A percentile compares a stretch with the other conserved stretches of the same genome.
phyloP scores from a whole-genome alignment of 2,329 filamentous ascomycete species.

The Aspergillus tamarii region DNA sequence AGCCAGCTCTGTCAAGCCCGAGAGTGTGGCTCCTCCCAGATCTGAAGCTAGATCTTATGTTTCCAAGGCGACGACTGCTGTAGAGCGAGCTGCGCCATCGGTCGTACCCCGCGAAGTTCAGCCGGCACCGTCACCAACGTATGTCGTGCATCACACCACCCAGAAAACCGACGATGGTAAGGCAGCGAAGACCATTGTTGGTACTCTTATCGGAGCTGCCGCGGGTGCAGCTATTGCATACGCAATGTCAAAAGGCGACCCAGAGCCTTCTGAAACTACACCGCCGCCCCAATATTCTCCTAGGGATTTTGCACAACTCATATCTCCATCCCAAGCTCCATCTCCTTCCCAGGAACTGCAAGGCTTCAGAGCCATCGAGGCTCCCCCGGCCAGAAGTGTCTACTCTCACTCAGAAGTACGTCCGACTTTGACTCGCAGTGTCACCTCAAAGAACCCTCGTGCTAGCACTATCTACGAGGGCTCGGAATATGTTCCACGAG shows the following conservation, averaged over 20 bases:
- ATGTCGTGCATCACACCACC: slow-evolving; percentile 25
- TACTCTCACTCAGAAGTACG: slow-evolving; percentile 33
- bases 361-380: slow-evolving; percentile 37
- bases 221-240: slow-evolving; percentile 78
- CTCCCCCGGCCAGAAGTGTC: slow-evolving; percentile 30
- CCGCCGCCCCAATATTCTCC: slow-evolving; percentile 30
- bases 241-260: slow-evolving; percentile 67
- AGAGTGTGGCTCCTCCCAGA: slow-evolving; percentile 33
- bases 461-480: slow-evolving; percentile 47
- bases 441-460: slow-evolving; percentile 44
- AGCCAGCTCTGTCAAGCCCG: slow-evolving; percentile 32
- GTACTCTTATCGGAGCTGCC: slow-evolving; percentile 76
- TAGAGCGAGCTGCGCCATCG: slow-evolving; percentile 26
- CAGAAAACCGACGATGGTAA: slow-evolving; percentile 45
- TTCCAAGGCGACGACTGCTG: slow-evolving; percentile 31
- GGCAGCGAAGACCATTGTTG: slow-evolving; percentile 66
- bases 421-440: slow-evolving; percentile 37
- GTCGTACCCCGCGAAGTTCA: slow-evolving; percentile 27
- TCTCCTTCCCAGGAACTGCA: slow-evolving; percentile 30
- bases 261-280: slow-evolving; percentile 27
- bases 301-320: slow-evolving; percentile 29
- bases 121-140: slow-evolving; percentile 26
- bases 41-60: slow-evolving; percentile 34
- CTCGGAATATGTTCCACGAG: slow-evolving; percentile 33
- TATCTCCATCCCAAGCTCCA: slow-evolving; percentile 27